phyloP scores from a whole-genome alignment of 1,139 yeast species.

The Protomyces macrosporus region DNA sequence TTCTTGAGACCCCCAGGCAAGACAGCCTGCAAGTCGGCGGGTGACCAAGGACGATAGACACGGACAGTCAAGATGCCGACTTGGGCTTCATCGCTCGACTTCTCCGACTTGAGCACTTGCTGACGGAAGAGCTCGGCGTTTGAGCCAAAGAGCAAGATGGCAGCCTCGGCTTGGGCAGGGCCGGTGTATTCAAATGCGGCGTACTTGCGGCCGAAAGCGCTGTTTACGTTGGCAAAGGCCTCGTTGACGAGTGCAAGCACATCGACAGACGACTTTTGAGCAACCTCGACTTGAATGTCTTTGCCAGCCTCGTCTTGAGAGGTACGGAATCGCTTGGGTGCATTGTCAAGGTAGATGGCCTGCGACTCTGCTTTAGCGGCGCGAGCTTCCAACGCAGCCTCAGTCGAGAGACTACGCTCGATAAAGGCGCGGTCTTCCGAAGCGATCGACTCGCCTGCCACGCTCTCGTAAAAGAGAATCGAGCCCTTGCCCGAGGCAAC shows the following conservation, averaged over 20 bases:
- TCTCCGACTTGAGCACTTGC: constrained; percentile 37
- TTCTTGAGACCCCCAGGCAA: constrained; percentile 56
- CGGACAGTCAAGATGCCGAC: constrained; percentile 56
- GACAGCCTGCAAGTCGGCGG: constrained; percentile 47
- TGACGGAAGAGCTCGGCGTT: constrained; percentile 47
- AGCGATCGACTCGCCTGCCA: constrained; percentile 25
- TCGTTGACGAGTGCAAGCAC: constrained; percentile 33
- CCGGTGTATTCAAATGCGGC: constrained; percentile 45
- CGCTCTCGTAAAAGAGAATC: constrained; percentile 53
- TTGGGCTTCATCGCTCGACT: constrained; percentile 37
- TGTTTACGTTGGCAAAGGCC: constrained; percentile 35
- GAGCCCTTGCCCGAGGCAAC: constrained; percentile 50
- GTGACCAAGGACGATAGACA: constrained; percentile 66
- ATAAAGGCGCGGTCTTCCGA: constrained; percentile 27
- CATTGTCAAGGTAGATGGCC: constrained; percentile 30
- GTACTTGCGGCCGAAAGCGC: constrained; percentile 39
- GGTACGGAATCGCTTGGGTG: constrained; percentile 25
- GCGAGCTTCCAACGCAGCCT: constrained; percentile 40
- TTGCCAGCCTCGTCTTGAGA: constrained; percentile 27
- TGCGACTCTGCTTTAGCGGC: constrained; percentile 30
- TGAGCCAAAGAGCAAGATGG: constrained; percentile 60
- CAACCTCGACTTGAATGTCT: constrained; percentile 21
- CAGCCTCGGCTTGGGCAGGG: constrained; percentile 44
- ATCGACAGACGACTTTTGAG: constrained; percentile 26
- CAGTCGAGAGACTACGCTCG: constrained; percentile 27